Percentiles rank a stretch among this genome's conserved stretches.
Conservation (phyloP, 805 yeast species). For the Lachancea mirantina region DNA sequence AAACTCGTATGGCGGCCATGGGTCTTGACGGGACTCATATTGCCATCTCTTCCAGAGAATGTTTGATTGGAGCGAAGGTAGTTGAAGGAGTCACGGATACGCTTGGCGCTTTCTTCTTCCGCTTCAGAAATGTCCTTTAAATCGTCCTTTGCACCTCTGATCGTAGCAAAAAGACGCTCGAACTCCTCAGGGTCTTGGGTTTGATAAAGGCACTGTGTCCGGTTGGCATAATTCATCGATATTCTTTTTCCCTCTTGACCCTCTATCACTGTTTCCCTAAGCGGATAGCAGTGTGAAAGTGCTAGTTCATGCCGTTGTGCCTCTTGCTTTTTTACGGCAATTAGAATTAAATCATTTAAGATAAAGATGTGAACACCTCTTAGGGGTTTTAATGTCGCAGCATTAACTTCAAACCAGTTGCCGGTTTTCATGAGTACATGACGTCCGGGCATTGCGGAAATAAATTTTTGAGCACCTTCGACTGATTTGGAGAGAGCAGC, state of each 20-base stretch:
- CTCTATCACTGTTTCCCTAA: conserved; percentile 48
- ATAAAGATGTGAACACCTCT: conserved; percentile 71
- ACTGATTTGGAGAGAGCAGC: conserved; percentile 68
- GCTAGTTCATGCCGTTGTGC: conserved; percentile 38
- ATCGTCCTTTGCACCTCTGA: conserved; percentile 56
- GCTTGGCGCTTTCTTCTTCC: conserved; percentile 40
- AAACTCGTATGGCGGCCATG: conserved; percentile 25
- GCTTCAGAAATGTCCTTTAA: conserved; percentile 47
- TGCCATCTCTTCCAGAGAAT: conserved; percentile 25
- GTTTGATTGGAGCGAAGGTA: conserved; percentile 33
- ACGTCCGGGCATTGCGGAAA: conserved; percentile 70
- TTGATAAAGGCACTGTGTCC: conserved; percentile 18
- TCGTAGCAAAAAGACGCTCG: conserved; percentile 43
- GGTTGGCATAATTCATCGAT: conserved; percentile 15
- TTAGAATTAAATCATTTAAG: conserved; percentile 65
- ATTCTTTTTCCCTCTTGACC: conserved; percentile 23
- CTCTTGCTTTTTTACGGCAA: conserved; percentile 54
- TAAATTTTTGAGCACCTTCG: conserved; percentile 80
- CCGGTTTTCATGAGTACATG: conserved; percentile 75
- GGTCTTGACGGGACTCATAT: conserved; percentile 30
- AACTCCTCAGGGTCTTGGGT: conserved; percentile 21
- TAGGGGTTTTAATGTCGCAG: conserved; percentile 75
- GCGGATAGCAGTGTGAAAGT: conserved; percentile 75
- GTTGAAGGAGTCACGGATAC: conserved; percentile 39
- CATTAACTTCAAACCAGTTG: conserved; percentile 80